A percentile compares a stretch with the other conserved stretches of the same genome.
phyloP scores from a whole-genome alignment of 352 stramenopile species.

The Phytophthora colocasiae region DNA sequence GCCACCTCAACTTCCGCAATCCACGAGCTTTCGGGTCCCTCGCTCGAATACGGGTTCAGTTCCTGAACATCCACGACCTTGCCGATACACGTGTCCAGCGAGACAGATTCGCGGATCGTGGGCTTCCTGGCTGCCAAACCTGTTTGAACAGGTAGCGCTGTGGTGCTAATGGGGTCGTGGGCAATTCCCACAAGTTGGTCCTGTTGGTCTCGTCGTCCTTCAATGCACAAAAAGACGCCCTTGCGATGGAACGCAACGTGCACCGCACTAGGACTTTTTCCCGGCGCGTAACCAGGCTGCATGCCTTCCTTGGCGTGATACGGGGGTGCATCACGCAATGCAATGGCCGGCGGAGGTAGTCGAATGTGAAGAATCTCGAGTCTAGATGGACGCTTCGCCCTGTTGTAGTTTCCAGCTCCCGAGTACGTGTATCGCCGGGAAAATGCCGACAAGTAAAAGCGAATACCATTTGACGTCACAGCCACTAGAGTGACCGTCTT shows the following conservation, averaged over 20 bases:
- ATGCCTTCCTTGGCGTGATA: constrained; percentile 91
- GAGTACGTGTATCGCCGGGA: constrained; percentile 63
- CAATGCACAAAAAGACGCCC: constrained; percentile 80
- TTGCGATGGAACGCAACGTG: constrained; percentile 83
- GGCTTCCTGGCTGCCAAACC: constrained; percentile 59
- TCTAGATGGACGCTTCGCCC: constrained; percentile 64
- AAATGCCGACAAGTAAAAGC: constrained; percentile 94
- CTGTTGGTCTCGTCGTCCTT: constrained; percentile 80
- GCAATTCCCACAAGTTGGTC: constrained; percentile 81
- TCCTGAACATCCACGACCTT: constrained; percentile 89
- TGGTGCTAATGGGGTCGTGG: constrained; percentile 75
- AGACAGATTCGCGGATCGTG: constrained; percentile 80
- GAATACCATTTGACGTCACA: constrained; percentile 92
- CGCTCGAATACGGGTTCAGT: constrained; percentile 50
- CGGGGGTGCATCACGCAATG: constrained; percentile 73
- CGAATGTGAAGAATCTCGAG: constrained; percentile 87
- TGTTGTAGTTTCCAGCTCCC: constrained; percentile 42
- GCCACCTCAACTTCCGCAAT: constrained; percentile 16
- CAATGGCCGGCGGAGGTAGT: constrained; percentile 73
- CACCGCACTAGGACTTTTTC: constrained; percentile 81
- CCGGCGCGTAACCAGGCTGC: constrained; percentile 79
- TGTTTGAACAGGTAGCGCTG: constrained; percentile 61
- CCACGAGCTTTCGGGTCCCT: constrained; percentile 33
- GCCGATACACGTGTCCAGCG: constrained; percentile 75
- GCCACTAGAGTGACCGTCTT: constrained; percentile 92